Conservation (phyloP, 305 asterid species). For the Ajuga reptans region DNA sequence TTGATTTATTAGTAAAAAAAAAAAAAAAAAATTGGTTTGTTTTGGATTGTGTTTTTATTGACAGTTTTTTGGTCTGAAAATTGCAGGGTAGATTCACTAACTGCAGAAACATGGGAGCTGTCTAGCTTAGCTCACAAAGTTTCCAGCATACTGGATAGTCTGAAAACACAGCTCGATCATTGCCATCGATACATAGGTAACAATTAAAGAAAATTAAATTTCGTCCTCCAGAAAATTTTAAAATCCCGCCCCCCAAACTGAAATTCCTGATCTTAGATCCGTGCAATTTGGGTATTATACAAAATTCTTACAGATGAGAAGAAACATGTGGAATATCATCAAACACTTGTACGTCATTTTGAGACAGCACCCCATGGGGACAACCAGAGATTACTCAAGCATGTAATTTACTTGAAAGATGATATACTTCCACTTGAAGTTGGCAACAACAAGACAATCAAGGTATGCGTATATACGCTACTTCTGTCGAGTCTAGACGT, state of each 20-base stretch:
- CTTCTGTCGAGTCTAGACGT: no score
- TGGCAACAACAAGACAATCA: conserved; percentile 34
- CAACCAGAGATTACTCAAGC: conserved; percentile 57
- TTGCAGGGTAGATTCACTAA: conserved; percentile 39
- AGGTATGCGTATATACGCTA: conserved; percentile 40
- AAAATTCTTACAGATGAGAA: conserved; percentile 43
- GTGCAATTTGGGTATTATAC: no score
- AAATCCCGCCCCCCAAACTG: no score
- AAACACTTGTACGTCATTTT: conserved; percentile 44
- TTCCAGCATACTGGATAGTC: conserved; percentile 47
- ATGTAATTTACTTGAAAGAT: conserved; percentile 45
- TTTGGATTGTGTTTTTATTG: background rate
- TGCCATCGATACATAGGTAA: conserved; percentile 56
- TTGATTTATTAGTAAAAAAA: background rate
- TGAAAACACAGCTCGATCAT: conserved; percentile 40
- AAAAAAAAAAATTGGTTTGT: no score
- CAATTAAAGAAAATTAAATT: no score
- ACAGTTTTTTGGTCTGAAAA: background rate
- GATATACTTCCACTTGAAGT: conserved; percentile 48
- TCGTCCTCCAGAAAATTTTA: no score
- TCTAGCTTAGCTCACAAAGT: conserved; percentile 55
- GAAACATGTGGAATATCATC: conserved; percentile 48
- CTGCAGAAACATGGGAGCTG: conserved; percentile 72
- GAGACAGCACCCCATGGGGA: conserved; percentile 49
- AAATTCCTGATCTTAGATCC: no score